Evolutionary conservation across 306 rosid genomes (phyloP).

Genomic region (Gastrolobium villosum): DNA sequence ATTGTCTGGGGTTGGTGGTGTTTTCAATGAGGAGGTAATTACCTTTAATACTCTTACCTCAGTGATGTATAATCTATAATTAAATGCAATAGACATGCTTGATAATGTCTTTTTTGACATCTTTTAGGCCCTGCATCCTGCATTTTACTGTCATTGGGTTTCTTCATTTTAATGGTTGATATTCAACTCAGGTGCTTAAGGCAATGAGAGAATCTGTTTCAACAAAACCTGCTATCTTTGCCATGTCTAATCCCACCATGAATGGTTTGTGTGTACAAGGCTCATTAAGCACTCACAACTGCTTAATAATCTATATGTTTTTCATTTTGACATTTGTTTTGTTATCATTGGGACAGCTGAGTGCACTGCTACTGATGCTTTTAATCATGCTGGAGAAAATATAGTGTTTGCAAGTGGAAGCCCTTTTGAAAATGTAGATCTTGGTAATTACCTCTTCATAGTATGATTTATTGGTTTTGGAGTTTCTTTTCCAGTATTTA

Average conservation of each 20-base stretch:
- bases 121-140: slow-evolving; percentile 36
- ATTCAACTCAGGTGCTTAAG: slow-evolving; percentile 73
- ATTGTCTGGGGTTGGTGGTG: slow-evolving; percentile 93
- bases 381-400: slow-evolving; percentile 81
- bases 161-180: slow-evolving; percentile 49
- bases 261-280: slow-evolving; percentile 73
- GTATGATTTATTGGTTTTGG: slow-evolving; percentile 37
- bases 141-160: slow-evolving; percentile 37
- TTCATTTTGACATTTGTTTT: slow-evolving; percentile 38
- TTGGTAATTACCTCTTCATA: slow-evolving; percentile 62
- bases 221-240: slow-evolving; percentile 84
- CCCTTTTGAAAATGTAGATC: slow-evolving; percentile 80
- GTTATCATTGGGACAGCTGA: slow-evolving; percentile 69
- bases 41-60: slow-evolving; percentile 33
- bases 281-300: slow-evolving; percentile 47
- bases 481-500: slow-evolving; percentile 35
- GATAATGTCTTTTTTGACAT: slow-evolving; percentile 42
- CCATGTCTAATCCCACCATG: slow-evolving; percentile 94
- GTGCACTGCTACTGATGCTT: slow-evolving; percentile 91
- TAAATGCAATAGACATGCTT: slow-evolving; percentile 32
- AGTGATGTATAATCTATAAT: neutral
- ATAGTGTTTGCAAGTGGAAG: slow-evolving; percentile 93
- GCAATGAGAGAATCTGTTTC: slow-evolving; percentile 91
- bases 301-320: slow-evolving; percentile 36
- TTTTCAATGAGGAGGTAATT: slow-evolving; percentile 82